A percentile compares a stretch with the other conserved stretches of the same genome.
Conservation (phyloP, 176 grass and related monocot genomes). For the Stipa capillata region DNA sequence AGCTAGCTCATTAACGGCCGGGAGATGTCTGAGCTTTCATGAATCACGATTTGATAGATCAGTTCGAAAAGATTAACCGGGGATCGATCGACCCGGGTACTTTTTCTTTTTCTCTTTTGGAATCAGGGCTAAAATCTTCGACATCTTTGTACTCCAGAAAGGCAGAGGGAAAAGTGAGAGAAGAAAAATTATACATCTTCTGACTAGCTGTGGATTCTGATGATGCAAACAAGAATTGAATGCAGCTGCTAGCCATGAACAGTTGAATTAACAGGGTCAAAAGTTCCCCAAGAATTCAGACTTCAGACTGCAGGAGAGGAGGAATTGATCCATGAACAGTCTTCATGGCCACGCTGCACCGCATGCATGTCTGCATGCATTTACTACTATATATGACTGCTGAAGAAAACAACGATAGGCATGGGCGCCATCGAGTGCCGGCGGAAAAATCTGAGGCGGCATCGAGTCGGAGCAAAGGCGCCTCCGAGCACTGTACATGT, state of each 20-base stretch:
- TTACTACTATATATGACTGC: neutral
- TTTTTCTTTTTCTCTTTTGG: neutral
- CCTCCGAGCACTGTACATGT: neutral
- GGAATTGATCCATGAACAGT: neutral
- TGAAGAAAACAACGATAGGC: neutral
- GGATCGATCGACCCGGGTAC: neutral
- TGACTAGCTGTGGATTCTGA: neutral
- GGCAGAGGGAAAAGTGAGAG: neutral
- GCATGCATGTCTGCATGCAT: neutral
- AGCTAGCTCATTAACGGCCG: too few relatives aligned
- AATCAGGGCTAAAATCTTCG: neutral
- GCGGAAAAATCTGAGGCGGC: neutral
- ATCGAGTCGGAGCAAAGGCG: neutral
- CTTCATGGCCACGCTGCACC: neutral
- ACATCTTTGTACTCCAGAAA: neutral
- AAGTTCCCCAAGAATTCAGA: neutral
- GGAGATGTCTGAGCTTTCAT: neutral
- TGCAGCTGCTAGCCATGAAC: neutral
- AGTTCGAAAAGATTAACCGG: neutral
- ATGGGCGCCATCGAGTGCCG: neutral
- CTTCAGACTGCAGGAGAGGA: too few relatives aligned
- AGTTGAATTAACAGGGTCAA: too few relatives aligned
- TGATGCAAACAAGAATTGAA: neutral
- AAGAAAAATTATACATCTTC: neutral
- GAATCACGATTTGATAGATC: neutral